These are phyloP conservation scores for Herpotrichia juniperi DNA, from an alignment of 2,329 filamentous ascomycete genomes.

Conservation along the genomic window DNA sequence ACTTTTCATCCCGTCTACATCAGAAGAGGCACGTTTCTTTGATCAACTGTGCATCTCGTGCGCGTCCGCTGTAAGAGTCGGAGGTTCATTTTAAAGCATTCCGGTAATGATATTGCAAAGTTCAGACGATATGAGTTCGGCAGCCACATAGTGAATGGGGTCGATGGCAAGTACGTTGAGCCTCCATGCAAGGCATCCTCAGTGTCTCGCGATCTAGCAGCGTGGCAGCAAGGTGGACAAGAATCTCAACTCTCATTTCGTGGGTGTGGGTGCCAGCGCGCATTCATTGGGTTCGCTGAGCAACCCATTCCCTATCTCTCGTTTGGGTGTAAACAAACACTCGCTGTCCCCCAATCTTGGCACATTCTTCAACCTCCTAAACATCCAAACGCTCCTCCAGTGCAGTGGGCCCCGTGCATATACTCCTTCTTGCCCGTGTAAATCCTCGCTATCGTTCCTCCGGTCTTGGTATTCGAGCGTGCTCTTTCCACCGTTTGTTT, in stretches of 20 bases:
- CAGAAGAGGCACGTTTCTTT: neutral
- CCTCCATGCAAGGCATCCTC: neutral
- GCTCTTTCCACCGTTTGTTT: conserved; percentile 31
- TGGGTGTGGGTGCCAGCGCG: neutral
- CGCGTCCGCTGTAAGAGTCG: neutral
- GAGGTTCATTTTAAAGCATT: neutral
- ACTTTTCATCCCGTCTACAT: no score
- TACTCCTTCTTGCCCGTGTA: conserved; percentile 14
- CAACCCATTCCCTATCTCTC: conserved; percentile 16
- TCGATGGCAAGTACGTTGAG: neutral
- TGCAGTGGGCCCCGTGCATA: neutral
- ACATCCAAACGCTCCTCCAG: conserved; percentile 11
- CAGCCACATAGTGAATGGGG: neutral
- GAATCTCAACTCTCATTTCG: neutral
- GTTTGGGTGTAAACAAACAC: conserved; percentile 15
- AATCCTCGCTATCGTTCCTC: conserved; percentile 8
- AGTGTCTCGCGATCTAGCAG: neutral
- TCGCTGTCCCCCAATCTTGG: conserved; percentile 8
- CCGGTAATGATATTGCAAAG: neutral
- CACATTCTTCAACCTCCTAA: conserved; percentile 12
- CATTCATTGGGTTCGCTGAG: conserved; percentile 13
- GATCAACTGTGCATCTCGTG: neutral
- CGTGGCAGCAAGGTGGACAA: neutral
- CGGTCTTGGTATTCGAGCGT: conserved; percentile 13
- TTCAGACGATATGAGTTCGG: neutral